A percentile compares a stretch with the other conserved stretches of the same genome.
These are phyloP conservation scores for Endocarpon pusillum DNA, from an alignment of 495 filamentous ascomycete genomes.

Conservation along the genomic window DNA sequence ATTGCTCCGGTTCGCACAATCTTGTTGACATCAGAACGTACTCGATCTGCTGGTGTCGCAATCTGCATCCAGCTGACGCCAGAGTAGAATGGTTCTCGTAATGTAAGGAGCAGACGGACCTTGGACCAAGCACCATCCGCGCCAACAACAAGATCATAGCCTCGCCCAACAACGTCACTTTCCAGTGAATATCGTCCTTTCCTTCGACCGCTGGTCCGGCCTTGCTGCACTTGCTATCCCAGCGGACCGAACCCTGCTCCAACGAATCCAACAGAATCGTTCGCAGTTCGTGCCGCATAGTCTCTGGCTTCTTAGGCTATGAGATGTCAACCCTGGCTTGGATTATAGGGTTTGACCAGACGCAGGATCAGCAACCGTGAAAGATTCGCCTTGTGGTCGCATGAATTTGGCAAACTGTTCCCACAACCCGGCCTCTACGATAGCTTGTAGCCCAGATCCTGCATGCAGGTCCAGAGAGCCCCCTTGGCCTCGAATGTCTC, in stretches of 20 bases:
- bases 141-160: slow-evolving; percentile 41
- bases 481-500: slow-evolving; percentile 20
- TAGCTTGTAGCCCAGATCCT: slow-evolving; percentile 30
- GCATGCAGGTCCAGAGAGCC: slow-evolving; percentile 40
- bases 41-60: too few species aligned
- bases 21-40: too few species aligned
- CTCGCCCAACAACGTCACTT: too few species aligned
- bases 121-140: slow-evolving; percentile 47
- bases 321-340: too few species aligned
- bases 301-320: slow-evolving; percentile 13
- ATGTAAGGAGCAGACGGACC: slow-evolving; percentile 30
- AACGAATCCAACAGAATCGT: slow-evolving; percentile 27
- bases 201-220: too few species aligned
- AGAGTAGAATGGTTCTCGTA: slow-evolving; percentile 30
- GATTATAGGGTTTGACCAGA: too few species aligned
- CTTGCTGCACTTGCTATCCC: slow-evolving; percentile 5
- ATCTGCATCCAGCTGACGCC: slow-evolving; percentile 26
- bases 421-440: slow-evolving; percentile 32
- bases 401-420: slow-evolving; percentile 27
- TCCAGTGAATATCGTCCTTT: too few species aligned
- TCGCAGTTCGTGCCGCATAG: slow-evolving; percentile 26
- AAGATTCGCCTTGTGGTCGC: slow-evolving; percentile 24
- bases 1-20: too few species aligned
- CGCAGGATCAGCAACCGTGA: too few species aligned
- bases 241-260: slow-evolving; percentile 15